These are phyloP conservation scores for Tolypocladium inflatum DNA, from an alignment of 2,329 filamentous ascomycete species.

Conservation along the genomic window DNA sequence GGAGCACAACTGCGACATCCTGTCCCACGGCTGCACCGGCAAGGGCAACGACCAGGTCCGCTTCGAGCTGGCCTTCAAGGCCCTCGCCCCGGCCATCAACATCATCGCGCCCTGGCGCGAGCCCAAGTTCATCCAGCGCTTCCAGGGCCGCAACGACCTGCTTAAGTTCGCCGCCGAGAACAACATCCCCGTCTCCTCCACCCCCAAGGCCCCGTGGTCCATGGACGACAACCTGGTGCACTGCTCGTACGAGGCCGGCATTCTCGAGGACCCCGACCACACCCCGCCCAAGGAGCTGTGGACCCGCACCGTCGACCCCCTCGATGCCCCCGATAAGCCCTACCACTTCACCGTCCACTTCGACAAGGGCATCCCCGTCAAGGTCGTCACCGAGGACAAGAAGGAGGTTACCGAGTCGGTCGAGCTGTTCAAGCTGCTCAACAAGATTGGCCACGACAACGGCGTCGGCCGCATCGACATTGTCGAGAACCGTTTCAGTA, in stretches of 20 bases:
- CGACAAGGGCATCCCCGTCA: conserved; percentile 56
- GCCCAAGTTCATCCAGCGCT: conserved; percentile 29
- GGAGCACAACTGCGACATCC: conserved; percentile 26
- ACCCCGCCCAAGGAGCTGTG: conserved; percentile 63
- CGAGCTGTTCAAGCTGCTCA: conserved; percentile 55
- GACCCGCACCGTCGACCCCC: conserved; percentile 38
- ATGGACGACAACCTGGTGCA: conserved; percentile 31
- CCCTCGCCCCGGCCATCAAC: conserved; percentile 52
- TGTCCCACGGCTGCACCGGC: conserved; percentile 48
- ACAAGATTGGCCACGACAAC: conserved; percentile 52
- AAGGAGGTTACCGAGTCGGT: conserved; percentile 35
- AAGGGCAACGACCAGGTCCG: conserved; percentile 34
- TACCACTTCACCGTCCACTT: conserved; percentile 57
- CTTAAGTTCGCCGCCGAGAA: conserved; percentile 59
- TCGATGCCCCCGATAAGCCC: conserved; percentile 53
- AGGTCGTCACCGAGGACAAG: conserved; percentile 44
- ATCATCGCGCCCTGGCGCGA: conserved; percentile 65
- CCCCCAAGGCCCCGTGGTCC: conserved; percentile 61
- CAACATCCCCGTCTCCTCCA: conserved; percentile 62
- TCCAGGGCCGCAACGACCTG: conserved; percentile 55
- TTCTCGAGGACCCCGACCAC: conserved; percentile 45
- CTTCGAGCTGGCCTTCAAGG: conserved; percentile 20
- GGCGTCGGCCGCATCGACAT: conserved; percentile 57
- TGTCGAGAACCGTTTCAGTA: conserved; percentile 31
- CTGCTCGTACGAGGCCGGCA: conserved; percentile 69